phyloP scores from a whole-genome alignment of 1,284 basidiomycete genomes.

The Gomphus bonarii region DNA sequence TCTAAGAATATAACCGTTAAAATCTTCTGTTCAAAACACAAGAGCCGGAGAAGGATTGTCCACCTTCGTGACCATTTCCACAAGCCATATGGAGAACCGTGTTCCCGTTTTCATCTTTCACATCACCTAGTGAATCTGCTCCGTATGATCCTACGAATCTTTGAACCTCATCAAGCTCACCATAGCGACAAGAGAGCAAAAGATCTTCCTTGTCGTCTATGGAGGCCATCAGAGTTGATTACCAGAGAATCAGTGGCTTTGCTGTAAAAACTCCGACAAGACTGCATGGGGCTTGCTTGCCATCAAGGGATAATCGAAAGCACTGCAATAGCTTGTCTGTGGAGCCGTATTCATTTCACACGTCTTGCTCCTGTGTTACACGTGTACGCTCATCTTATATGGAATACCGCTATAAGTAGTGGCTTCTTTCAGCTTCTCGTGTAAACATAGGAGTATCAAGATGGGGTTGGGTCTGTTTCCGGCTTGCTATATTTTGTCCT shows the following conservation, averaged over 20 bases:
- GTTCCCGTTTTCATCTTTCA: slow-evolving; percentile 71
- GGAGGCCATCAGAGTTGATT: slow-evolving; percentile 22
- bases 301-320: no score
- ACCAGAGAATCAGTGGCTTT: background rate
- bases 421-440: background rate
- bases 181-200: slow-evolving; percentile 76
- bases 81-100: slow-evolving; percentile 74
- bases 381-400: background rate
- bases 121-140: slow-evolving; percentile 34
- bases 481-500: no score
- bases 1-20: slow-evolving; percentile 41
- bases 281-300: no score
- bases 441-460: background rate
- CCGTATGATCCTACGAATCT: slow-evolving; percentile 56
- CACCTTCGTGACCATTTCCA: slow-evolving; percentile 81
- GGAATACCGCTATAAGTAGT: no score
- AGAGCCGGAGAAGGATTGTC: slow-evolving; percentile 17
- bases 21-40: slow-evolving; percentile 20
- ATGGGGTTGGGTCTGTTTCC: no score
- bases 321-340: background rate
- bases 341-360: background rate
- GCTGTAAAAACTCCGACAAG: background rate
- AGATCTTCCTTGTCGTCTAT: slow-evolving; percentile 66
- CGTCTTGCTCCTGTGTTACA: background rate
- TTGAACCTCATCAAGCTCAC: slow-evolving; percentile 70